A percentile compares a stretch with the other conserved stretches of the same genome.
Conservation (phyloP, 1,284 basidiomycete genomes). For the Phaffia rhodozyma region DNA sequence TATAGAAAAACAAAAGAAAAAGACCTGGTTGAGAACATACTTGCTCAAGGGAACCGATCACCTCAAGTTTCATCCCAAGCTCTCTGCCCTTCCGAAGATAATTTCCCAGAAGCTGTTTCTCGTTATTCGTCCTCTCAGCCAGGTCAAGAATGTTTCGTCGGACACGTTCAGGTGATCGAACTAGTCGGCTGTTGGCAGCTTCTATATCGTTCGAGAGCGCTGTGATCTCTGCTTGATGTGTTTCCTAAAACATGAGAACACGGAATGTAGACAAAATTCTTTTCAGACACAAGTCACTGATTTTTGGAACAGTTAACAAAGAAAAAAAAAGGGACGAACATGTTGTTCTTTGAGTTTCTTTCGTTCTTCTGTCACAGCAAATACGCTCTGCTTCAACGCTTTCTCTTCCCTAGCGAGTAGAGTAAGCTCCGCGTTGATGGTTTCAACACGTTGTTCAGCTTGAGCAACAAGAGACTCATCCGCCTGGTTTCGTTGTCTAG, state of each 20-base stretch:
- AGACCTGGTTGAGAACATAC: slow-evolving; percentile 32
- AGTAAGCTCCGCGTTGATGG: too few species aligned
- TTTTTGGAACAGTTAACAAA: too few species aligned
- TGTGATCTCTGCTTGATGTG: background rate
- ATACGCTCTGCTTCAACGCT: too few species aligned
- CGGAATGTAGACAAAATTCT: background rate
- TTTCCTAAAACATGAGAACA: background rate
- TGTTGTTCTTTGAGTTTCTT: slow-evolving; percentile 25
- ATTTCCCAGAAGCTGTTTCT: slow-evolving; percentile 42
- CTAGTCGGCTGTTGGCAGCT: slow-evolving; percentile 53
- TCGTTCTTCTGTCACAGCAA: slow-evolving; percentile 10
- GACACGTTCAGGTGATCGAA: slow-evolving; percentile 75
- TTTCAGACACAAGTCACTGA: too few species aligned
- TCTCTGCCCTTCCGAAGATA: slow-evolving; percentile 62
- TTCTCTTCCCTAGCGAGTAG: too few species aligned
- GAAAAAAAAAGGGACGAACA: slow-evolving; percentile 19
- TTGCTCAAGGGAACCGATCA: slow-evolving; percentile 60
- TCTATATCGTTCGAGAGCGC: slow-evolving; percentile 45
- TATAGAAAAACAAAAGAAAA: background rate
- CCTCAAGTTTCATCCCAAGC: slow-evolving; percentile 56
- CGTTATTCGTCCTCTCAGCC: slow-evolving; percentile 51
- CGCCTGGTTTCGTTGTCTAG: slow-evolving; percentile 52
- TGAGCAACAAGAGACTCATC: slow-evolving; percentile 44
- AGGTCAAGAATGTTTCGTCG: slow-evolving; percentile 63
- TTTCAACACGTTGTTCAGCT: too few species aligned